Evolutionary conservation across 495 filamentous ascomycete genomes (phyloP), one percentile per base, ranked within the genome.

Genomic region (Cudoniella acicularis): DNA sequence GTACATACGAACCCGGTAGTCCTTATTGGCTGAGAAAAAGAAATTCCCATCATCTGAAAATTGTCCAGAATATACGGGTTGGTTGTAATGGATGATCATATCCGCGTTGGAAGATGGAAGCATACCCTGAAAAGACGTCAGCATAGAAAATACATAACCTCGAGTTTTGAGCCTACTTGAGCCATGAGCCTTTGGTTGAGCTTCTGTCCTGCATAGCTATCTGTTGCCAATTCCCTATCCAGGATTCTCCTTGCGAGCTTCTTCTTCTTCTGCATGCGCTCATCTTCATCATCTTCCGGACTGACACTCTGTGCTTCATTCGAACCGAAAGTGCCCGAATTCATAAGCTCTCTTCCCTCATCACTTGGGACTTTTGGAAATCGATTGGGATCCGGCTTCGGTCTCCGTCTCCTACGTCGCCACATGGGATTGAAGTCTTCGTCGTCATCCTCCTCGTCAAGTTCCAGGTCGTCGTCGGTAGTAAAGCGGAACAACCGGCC

Each of bases 11-110:
- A 98, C 91, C 55, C 82, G 85, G 72, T 94, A 96, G 69, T 98
- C 92, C 69, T 97, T 92, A 21, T 86, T 87, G 64, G 88, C 93
- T n/a, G 87, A 87, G 70, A 96, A 98, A 72, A 96, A 98, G 74
- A 97, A 97, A 74, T 96, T 96, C 4, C 94, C 94, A 64, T 98
- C 94, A 54, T 93, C 88, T 0, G 90, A 96, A 68, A 97, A 98
- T 70, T 98, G 94, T 3, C 94, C 94, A 13, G 91, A 96, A 69
- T 96, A 97, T 54, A 92, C 92, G 49, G 88, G 85, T 13, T 85
- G 80, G 52, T 90, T 81, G 64, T 90, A 94, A 58, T 96, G 86
- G 49, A 98, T 89, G 61, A 96, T 87, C 64, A 88, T 90, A 65
- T 98, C 92, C 0, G 93, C 86, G 10, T 81, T 80, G 0, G 88